phyloP scores from a whole-genome alignment of 116 monocot species.

The Dioscorea cayenensis region DNA sequence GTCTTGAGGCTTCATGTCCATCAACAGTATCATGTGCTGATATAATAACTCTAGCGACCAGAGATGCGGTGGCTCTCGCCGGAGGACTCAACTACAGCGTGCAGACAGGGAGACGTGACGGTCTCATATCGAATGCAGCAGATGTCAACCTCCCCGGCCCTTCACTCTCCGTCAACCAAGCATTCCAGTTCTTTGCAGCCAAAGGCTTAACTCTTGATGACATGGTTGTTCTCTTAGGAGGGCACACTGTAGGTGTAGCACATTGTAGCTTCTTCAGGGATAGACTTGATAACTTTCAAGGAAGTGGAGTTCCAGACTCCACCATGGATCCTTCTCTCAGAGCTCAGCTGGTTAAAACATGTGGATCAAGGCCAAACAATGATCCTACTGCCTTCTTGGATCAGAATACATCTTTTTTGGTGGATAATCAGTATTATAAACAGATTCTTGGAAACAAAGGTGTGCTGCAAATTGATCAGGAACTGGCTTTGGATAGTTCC shows the following conservation, averaged over 20 bases:
- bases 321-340: conserved; percentile 20
- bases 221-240: conserved; percentile 36
- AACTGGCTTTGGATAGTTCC: conserved; percentile 22
- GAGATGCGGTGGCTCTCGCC: conserved; percentile 6
- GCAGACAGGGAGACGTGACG: conserved; percentile 46
- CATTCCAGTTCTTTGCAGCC: conserved; percentile 15
- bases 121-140: conserved; percentile 14
- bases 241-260: conserved; percentile 33
- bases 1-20: conserved; percentile 1
- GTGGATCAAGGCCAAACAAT: background rate
- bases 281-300: conserved; percentile 24
- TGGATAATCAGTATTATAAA: conserved; percentile 33
- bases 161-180: conserved; percentile 7
- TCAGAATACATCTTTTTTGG: conserved; percentile 28
- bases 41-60: conserved; percentile 9
- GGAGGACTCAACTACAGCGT: conserved; percentile 19
- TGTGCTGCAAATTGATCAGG: conserved; percentile 38
- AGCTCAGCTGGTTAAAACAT: conserved; percentile 4
- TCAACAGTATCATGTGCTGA: conserved; percentile 15
- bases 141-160: conserved; percentile 21
- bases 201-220: conserved; percentile 33
- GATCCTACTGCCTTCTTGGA: conserved; percentile 31
- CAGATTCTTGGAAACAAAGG: conserved; percentile 19
- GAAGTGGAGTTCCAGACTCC: conserved; percentile 13
- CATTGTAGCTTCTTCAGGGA: conserved; percentile 33